Evolutionary conservation across 108 stramenopile genomes (phyloP), one percentile per base, ranked within the genome.

Genomic region (Aurantiochytrium sp.): DNA sequence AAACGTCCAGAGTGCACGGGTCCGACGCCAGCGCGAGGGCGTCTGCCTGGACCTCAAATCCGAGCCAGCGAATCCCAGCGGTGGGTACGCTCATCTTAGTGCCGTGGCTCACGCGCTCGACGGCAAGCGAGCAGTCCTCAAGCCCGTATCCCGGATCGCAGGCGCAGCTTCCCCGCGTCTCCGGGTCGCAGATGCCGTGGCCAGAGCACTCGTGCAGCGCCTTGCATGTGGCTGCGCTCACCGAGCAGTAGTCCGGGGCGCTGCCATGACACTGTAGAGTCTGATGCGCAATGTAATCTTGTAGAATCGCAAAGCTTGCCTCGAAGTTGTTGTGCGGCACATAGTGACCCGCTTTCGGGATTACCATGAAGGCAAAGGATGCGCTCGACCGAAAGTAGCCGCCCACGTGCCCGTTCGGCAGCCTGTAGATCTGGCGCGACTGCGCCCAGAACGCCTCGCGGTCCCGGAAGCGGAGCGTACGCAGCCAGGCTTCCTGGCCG

Each of bases 291-390:
- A 81, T 48, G 45, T 48, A 81, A 42, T 81, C 73, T 24, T 81
- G 42, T 48, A 81, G 30, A 24, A 81, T 81, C 6, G 73, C 12
- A 81, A 81, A 48, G 6, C 19, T 22, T 27, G 73, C 24, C 30
- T 81, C 42, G 45, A 39, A 48, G 4, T 81, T 81, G 73, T 81
- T 81, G 39, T 41, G n/a, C 27, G 73, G 73, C 45, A 81, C 73
- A 81, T 48, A 81, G 24, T 81, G 73, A n/a, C 73, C 73, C 8
- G 73, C 73, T 24, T 81, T 81, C 6, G 73, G 73, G 12, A 81
- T 24, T 12, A 48, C 45, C 39, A 81, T 41, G 30, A 81, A 81
- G 39, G 39, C 6, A 3, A 81, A 81, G n/a, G 10, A 30, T 12
- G 39, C 73, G 36, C 36, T 81, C 27, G 39, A 12, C 19, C 73